Conservation (phyloP, 140 eudicot genomes). For the Flaveria floridana region DNA sequence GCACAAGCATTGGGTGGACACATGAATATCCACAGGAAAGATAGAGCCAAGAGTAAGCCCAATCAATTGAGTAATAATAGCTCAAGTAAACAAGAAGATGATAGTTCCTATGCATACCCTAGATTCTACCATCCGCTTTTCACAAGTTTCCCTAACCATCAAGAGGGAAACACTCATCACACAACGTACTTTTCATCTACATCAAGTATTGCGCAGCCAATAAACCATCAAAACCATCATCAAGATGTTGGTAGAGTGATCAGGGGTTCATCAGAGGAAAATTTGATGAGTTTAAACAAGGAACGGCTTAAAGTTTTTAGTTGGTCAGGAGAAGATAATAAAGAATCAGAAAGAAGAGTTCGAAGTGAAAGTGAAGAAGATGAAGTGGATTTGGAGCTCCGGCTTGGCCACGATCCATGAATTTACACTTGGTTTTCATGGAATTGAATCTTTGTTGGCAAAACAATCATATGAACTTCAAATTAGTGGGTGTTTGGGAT, state of each 20-base stretch:
- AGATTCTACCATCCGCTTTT: slow-evolving; percentile 51
- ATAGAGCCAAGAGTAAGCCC: slow-evolving; percentile 51
- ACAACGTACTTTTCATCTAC: slow-evolving; percentile 31
- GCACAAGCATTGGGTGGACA: slow-evolving; percentile 94
- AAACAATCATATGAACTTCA: neutral
- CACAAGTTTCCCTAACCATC: slow-evolving; percentile 37
- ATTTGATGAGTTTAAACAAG: slow-evolving; percentile 35
- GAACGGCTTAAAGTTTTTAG: slow-evolving; percentile 31
- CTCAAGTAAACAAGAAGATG: slow-evolving; percentile 23
- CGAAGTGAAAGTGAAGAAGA: slow-evolving; percentile 35
- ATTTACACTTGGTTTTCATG: neutral
- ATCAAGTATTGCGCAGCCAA: slow-evolving; percentile 15
- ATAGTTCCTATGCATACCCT: slow-evolving; percentile 34
- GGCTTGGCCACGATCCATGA: slow-evolving; percentile 52
- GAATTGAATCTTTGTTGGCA: neutral
- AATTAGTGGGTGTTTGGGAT: no score
- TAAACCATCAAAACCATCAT: slow-evolving; percentile 16
- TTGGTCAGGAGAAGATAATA: slow-evolving; percentile 40
- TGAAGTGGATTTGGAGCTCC: slow-evolving; percentile 74
- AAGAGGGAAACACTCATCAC: slow-evolving; percentile 33
- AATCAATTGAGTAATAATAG: slow-evolving; percentile 20
- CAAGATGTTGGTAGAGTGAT: slow-evolving; percentile 9
- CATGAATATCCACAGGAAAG: slow-evolving; percentile 86
- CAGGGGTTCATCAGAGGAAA: slow-evolving; percentile 36
- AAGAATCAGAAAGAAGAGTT: slow-evolving; percentile 30